These are phyloP conservation scores for Metschnikowia proteae DNA, from an alignment of 805 yeast genomes.

Conservation along the genomic window DNA sequence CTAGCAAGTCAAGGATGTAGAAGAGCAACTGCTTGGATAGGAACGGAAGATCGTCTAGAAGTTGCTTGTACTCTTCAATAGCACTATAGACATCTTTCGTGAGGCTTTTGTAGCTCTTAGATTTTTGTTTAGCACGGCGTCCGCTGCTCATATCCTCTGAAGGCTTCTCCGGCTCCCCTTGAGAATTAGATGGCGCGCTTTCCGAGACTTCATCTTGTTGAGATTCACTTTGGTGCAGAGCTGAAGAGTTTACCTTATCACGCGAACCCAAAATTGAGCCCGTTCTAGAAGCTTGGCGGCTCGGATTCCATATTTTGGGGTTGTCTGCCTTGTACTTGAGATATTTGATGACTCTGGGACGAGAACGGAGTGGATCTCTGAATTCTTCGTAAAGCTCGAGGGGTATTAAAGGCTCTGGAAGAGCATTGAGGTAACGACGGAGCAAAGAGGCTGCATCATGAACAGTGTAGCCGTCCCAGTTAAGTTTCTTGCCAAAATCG, in stretches of 20 bases:
- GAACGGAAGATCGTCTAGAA: constrained; percentile 70
- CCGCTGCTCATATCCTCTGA: background rate
- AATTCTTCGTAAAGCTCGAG: constrained; percentile 69
- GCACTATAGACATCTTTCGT: constrained; percentile 66
- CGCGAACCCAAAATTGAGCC: background rate
- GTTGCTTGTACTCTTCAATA: constrained; percentile 61
- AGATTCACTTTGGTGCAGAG: constrained; percentile 1
- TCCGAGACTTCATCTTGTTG: background rate
- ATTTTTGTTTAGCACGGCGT: constrained; percentile 20
- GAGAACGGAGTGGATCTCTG: constrained; percentile 65
- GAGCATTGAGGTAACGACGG: constrained; percentile 77
- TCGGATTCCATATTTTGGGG: constrained; percentile 19
- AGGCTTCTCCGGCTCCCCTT: background rate
- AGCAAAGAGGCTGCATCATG: constrained; percentile 95
- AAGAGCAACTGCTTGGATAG: constrained; percentile 77
- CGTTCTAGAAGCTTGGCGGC: background rate
- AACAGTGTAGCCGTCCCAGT: constrained; percentile 92
- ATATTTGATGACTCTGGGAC: constrained; percentile 64
- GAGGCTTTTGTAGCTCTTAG: constrained; percentile 52
- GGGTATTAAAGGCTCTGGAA: constrained; percentile 92
- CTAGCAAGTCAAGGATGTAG: constrained; percentile 80
- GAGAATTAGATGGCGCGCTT: background rate
- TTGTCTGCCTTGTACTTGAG: constrained; percentile 55
- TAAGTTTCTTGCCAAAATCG: constrained; percentile 77
- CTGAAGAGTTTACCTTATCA: background rate